Conservation (phyloP, 139 green algal species). For the Astrephomene gubernaculifera region DNA sequence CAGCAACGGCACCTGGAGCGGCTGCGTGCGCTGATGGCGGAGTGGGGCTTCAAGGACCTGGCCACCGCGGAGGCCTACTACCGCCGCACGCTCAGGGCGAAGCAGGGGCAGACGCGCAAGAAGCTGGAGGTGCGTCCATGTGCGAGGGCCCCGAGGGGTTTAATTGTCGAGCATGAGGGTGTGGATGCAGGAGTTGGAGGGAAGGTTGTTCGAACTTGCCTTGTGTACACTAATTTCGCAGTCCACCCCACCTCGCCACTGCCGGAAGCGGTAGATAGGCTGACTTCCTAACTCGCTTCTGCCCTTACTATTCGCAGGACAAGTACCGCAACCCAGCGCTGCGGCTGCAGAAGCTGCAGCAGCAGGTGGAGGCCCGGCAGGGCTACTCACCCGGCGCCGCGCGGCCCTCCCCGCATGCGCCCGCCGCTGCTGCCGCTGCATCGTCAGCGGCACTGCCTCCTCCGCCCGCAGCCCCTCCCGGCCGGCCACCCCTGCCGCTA, state of each 20-base stretch:
- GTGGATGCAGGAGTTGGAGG: not conserved
- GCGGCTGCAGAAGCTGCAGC: constrained; percentile 41
- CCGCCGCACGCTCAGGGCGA: constrained; percentile 52
- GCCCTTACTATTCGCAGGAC: constrained; percentile 5
- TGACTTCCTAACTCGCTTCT: not conserved
- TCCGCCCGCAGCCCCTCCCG: not conserved
- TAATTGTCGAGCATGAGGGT: not conserved
- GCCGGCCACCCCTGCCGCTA: not conserved
- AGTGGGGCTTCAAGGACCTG: constrained; percentile 72
- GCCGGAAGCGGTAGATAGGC: too few species aligned
- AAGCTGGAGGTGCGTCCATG: constrained; percentile 7
- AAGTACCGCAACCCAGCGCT: constrained; percentile 41
- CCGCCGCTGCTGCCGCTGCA: too few species aligned
- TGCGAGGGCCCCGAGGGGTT: not conserved
- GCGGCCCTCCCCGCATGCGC: too few species aligned
- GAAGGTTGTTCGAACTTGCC: too few species aligned
- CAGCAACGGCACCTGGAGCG: constrained; percentile 47
- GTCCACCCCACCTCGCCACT: not conserved
- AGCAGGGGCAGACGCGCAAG: constrained; percentile 14
- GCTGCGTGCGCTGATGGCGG: constrained; percentile 60
- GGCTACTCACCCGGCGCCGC: not conserved
- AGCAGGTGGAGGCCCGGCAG: constrained; percentile 19
- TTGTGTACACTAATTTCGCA: too few species aligned
- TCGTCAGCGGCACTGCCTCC: too few species aligned
- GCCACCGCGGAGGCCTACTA: constrained; percentile 68